Conservation (phyloP, 148 eudicot genomes). For the Selenicereus undatus region DNA sequence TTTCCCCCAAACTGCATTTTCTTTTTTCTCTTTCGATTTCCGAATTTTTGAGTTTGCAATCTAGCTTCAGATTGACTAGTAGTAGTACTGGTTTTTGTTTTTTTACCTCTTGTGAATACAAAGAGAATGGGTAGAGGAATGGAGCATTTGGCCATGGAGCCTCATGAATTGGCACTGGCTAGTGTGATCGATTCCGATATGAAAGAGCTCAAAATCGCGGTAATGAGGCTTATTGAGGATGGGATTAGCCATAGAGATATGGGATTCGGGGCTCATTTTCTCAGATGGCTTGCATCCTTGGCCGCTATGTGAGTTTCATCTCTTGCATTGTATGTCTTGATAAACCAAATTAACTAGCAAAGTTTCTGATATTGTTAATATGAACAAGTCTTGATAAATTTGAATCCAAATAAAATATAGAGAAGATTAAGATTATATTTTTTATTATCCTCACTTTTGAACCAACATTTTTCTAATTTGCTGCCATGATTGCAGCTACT, state of each 20-base stretch:
- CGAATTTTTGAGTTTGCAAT: background rate
- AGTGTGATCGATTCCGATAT: conserved; percentile 46
- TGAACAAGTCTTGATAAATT: no score
- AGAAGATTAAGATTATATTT: no score
- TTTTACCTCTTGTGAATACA: background rate
- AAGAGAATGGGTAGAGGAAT: conserved; percentile 46
- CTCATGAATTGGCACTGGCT: conserved; percentile 32
- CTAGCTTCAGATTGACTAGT: background rate
- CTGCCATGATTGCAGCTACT: conserved; percentile 45
- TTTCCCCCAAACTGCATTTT: background rate
- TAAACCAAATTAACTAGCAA: no score
- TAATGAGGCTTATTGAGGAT: conserved; percentile 39
- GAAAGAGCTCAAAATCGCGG: conserved; percentile 49
- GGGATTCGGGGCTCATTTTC: conserved; percentile 61
- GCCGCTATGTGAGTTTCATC: conserved; percentile 65
- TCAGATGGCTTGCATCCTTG: conserved; percentile 77
- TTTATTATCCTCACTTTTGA: no score
- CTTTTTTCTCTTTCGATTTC: background rate
- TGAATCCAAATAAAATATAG: no score
- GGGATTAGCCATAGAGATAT: conserved; percentile 43
- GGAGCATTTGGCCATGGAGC: conserved; percentile 40
- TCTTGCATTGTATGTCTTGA: background rate
- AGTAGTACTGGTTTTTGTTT: no score
- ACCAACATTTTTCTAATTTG: background rate
- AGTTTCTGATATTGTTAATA: no score